Conservation (phyloP, 805 yeast genomes). For the Barnettozyma botsteinii region DNA sequence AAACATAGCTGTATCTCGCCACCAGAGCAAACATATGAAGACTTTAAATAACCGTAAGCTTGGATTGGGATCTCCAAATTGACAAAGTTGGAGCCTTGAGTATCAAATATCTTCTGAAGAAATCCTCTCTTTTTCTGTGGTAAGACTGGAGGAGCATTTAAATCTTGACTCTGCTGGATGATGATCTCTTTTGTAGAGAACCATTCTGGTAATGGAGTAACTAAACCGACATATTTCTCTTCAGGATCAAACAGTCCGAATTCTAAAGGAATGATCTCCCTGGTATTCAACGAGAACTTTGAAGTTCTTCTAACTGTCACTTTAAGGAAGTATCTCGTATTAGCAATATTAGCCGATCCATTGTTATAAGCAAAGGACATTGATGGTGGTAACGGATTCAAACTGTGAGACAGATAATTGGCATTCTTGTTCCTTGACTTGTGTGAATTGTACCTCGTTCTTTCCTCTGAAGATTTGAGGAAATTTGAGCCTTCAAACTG, state of each 20-base stretch:
- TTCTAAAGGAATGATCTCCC: conserved; percentile 42
- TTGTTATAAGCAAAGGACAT: background rate
- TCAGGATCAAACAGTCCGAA: conserved; percentile 29
- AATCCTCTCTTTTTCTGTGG: background rate
- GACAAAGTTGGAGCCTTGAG: too few species aligned
- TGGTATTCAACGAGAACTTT: conserved; percentile 39
- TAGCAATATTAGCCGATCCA: background rate
- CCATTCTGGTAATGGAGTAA: background rate
- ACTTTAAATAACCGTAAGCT: background rate
- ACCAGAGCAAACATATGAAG: conserved; percentile 1
- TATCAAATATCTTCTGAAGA: background rate
- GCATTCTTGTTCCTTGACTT: background rate
- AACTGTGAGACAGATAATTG: background rate
- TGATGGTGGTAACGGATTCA: conserved; percentile 10
- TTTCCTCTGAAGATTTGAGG: conserved; percentile 12
- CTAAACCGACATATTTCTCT: background rate
- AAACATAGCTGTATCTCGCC: background rate
- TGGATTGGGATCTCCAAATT: background rate
- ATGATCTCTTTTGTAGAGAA: background rate
- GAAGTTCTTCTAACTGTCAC: conserved; percentile 53
- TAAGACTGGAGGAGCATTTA: background rate
- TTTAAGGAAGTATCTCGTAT: conserved; percentile 43
- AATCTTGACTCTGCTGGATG: background rate
- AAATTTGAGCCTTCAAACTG: conserved; percentile 14
- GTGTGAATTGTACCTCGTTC: conserved; percentile 9